Evolutionary conservation across 805 yeast genomes (phyloP).

Genomic region (Spencermartinsiella europaea): DNA sequence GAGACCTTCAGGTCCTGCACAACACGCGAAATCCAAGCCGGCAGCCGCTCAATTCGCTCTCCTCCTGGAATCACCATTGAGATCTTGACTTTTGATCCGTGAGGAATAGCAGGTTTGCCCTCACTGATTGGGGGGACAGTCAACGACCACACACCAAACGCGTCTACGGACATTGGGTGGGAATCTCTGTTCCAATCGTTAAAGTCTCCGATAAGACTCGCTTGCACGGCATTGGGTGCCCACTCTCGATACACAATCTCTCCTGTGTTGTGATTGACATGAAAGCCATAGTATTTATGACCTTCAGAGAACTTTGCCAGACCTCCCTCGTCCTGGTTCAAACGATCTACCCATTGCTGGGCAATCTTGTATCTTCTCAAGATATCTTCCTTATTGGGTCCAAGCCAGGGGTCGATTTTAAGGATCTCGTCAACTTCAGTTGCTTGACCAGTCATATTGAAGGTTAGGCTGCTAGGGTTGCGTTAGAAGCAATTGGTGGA

Average conservation of each 20-base stretch:
- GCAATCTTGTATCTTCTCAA: constrained; percentile 63
- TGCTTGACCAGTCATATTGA: not conserved
- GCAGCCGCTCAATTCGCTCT: constrained; percentile 68
- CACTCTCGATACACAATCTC: constrained; percentile 70
- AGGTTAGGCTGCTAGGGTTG: not conserved
- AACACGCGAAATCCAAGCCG: constrained; percentile 86
- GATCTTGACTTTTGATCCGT: constrained; percentile 68
- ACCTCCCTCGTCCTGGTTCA: constrained; percentile 59
- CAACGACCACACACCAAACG: constrained; percentile 66
- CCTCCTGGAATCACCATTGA: constrained; percentile 62
- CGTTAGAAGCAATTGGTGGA: too few relatives aligned
- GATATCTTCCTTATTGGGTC: constrained; percentile 67
- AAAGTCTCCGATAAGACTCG: constrained; percentile 87
- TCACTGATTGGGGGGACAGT: constrained; percentile 48
- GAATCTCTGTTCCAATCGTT: constrained; percentile 67
- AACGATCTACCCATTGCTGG: constrained; percentile 52
- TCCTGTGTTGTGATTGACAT: constrained; percentile 47
- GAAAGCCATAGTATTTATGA: constrained; percentile 72
- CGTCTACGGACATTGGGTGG: constrained; percentile 51
- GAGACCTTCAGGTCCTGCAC: constrained; percentile 50
- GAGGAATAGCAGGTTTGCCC: constrained; percentile 65
- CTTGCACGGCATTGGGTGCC: constrained; percentile 80
- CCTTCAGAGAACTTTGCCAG: constrained; percentile 68
- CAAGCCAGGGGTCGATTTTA: constrained; percentile 78
- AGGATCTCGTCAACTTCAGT: constrained; percentile 33